Percentiles rank a stretch among this genome's conserved stretches.
Conservation (phyloP, 2,329 filamentous ascomycete genomes). For the Endoconidiophora polonica region DNA sequence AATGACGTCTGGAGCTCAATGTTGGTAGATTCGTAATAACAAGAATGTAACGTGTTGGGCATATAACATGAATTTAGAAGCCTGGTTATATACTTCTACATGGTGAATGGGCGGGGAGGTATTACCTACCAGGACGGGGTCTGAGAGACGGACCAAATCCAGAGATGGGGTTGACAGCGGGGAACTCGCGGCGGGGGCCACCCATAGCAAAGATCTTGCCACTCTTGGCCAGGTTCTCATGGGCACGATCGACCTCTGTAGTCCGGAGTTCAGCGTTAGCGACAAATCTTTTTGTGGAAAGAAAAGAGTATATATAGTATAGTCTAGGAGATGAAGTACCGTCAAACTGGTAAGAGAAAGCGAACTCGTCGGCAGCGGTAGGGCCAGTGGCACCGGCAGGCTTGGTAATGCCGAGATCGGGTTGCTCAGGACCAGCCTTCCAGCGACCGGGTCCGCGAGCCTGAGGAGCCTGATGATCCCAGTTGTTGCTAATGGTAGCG, state of each 20-base stretch:
- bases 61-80: neutral
- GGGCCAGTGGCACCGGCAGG: conserved; percentile 55
- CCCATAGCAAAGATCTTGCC: conserved; percentile 66
- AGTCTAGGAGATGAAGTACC: conserved; percentile 40
- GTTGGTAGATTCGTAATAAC: too few species aligned
- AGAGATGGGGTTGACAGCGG: conserved; percentile 32
- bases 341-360: conserved; percentile 79
- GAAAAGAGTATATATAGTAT: neutral
- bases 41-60: too few species aligned
- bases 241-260: conserved; percentile 87
- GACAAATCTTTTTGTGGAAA: neutral
- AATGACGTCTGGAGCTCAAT: too few species aligned
- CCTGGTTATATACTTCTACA: too few species aligned
- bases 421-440: conserved; percentile 4
- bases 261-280: neutral
- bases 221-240: conserved; percentile 92
- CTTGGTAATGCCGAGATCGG: conserved; percentile 7
- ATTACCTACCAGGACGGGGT: conserved; percentile 18
- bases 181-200: conserved; percentile 66
- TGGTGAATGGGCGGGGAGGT: conserved; percentile 11
- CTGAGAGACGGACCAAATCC: conserved; percentile 23
- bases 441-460: conserved; percentile 20
- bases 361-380: conserved; percentile 57
- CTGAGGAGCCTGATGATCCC: conserved; percentile 30
- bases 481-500: conserved; percentile 17